phyloP scores from a whole-genome alignment of 495 filamentous ascomycete genomes.

The Aspergillus hancockii region DNA sequence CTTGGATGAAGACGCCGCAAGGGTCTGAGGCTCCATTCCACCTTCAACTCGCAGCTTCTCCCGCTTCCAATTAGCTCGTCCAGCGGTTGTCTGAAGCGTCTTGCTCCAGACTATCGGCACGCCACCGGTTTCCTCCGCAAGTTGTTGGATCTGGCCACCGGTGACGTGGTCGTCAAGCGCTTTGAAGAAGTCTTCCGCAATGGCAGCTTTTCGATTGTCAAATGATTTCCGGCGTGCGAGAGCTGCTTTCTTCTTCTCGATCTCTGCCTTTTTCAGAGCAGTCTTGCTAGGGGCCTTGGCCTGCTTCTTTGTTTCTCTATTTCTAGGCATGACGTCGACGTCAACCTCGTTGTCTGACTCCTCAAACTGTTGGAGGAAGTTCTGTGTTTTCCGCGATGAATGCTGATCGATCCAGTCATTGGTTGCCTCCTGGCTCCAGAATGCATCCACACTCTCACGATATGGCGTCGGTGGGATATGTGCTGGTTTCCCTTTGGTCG shows the following conservation, averaged over 20 bases:
- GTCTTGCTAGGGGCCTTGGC: conserved; percentile 45
- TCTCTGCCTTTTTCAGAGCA: conserved; percentile 44
- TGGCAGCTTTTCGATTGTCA: conserved; percentile 59
- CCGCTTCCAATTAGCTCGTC: conserved; percentile 78
- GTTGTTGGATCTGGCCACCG: conserved; percentile 55
- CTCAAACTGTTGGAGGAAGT: conserved; percentile 35
- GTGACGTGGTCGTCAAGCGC: conserved; percentile 73
- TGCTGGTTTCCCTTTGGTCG: conserved; percentile 44
- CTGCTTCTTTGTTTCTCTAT: conserved; percentile 15
- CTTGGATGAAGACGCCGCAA: conserved; percentile 26
- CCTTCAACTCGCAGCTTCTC: conserved; percentile 27
- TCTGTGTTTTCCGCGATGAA: conserved; percentile 60
- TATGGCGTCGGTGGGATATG: conserved; percentile 57
- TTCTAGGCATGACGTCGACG: conserved; percentile 17
- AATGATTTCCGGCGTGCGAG: conserved; percentile 61
- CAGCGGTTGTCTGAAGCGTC: conserved; percentile 82
- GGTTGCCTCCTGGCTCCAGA: conserved; percentile 75
- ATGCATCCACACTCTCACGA: conserved; percentile 70
- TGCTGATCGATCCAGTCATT: conserved; percentile 84
- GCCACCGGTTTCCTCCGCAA: conserved; percentile 70
- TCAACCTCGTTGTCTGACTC: conserved; percentile 28
- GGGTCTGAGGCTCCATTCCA: neutral
- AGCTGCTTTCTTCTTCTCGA: conserved; percentile 43
- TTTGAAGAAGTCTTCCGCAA: conserved; percentile 69
- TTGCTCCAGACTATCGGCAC: conserved; percentile 81